These are phyloP conservation scores for Candida tammaniensis DNA, from an alignment of 805 yeast genomes.

Conservation along the genomic window DNA sequence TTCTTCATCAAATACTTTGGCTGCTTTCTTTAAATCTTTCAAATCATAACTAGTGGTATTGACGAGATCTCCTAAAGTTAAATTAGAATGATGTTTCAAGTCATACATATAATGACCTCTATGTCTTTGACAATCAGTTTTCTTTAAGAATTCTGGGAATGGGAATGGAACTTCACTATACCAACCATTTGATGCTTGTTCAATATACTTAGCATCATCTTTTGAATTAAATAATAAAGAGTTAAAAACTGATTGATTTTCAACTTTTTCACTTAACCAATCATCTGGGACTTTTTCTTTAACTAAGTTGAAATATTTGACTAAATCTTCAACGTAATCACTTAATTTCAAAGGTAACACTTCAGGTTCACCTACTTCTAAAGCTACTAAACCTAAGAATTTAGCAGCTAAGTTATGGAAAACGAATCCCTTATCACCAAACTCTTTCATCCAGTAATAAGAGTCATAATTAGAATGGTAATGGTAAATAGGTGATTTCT, in stretches of 20 bases:
- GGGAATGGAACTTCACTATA: slow-evolving; percentile 16
- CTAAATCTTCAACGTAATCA: slow-evolving; percentile 47
- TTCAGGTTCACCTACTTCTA: slow-evolving; percentile 57
- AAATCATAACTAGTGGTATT: slow-evolving; percentile 20
- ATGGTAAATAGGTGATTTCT: slow-evolving; percentile 48
- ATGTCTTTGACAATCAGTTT: slow-evolving; percentile 10
- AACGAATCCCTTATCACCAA: slow-evolving; percentile 51
- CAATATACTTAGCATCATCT: slow-evolving; percentile 16
- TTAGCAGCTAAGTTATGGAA: slow-evolving; percentile 58
- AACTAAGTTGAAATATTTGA: slow-evolving; percentile 31
- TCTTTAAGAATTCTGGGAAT: slow-evolving; percentile 18
- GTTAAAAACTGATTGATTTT: slow-evolving; percentile 14
- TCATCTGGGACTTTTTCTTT: slow-evolving; percentile 26
- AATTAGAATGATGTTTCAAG: slow-evolving; percentile 6
- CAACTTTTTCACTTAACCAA: slow-evolving; percentile 27
- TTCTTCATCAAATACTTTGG: slow-evolving; percentile 27
- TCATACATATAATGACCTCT: slow-evolving; percentile 9
- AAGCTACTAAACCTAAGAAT: slow-evolving; percentile 53
- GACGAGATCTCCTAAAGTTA: slow-evolving; percentile 19
- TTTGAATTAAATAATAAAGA: slow-evolving; percentile 14
- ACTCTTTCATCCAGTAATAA: slow-evolving; percentile 50
- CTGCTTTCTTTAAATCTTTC: slow-evolving; percentile 16
- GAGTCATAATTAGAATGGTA: slow-evolving; percentile 61
- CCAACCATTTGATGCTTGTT: slow-evolving; percentile 15
- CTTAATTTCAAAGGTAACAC: slow-evolving; percentile 47